These are phyloP conservation scores for Candida khao-thaluensis DNA, from an alignment of 805 yeast genomes.

Conservation along the genomic window DNA sequence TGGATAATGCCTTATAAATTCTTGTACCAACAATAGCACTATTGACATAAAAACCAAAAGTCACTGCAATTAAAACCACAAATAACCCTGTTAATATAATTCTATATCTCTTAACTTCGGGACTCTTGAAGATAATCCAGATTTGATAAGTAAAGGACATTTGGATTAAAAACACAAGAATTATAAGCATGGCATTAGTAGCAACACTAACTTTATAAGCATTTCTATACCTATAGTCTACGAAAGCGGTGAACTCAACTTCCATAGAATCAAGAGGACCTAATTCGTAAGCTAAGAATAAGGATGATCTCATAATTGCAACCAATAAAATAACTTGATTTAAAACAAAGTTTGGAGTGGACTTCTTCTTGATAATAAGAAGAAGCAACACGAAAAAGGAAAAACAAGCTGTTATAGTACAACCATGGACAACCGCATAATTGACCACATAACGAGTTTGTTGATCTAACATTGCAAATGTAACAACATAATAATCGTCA, in stretches of 20 bases:
- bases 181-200: slow-evolving; percentile 56
- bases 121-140: slow-evolving; percentile 63
- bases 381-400: slow-evolving; percentile 16
- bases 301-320: slow-evolving; percentile 57
- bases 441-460: slow-evolving; percentile 10
- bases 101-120: slow-evolving; percentile 41
- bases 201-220: slow-evolving; percentile 57
- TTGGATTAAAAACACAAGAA: slow-evolving; percentile 63
- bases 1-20: neutral
- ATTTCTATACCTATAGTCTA: slow-evolving; percentile 24
- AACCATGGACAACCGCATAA: slow-evolving; percentile 18
- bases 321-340: slow-evolving; percentile 61
- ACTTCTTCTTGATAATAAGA: slow-evolving; percentile 40
- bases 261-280: slow-evolving; percentile 54
- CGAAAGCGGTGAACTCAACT: slow-evolving; percentile 33
- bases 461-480: slow-evolving; percentile 16
- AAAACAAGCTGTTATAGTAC: slow-evolving; percentile 19
- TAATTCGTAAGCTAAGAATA: slow-evolving; percentile 45
- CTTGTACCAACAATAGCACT: slow-evolving; percentile 45
- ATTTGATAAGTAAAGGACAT: slow-evolving; percentile 70
- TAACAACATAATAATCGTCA: slow-evolving; percentile 12
- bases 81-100: slow-evolving; percentile 30
- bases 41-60: slow-evolving; percentile 58
- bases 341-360: slow-evolving; percentile 69
- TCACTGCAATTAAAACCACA: slow-evolving; percentile 37